A percentile compares a stretch with the other conserved stretches of the same genome.
Evolutionary conservation across 2,329 filamentous ascomycete genomes (phyloP).

Genomic region (Monascus ruber): DNA sequence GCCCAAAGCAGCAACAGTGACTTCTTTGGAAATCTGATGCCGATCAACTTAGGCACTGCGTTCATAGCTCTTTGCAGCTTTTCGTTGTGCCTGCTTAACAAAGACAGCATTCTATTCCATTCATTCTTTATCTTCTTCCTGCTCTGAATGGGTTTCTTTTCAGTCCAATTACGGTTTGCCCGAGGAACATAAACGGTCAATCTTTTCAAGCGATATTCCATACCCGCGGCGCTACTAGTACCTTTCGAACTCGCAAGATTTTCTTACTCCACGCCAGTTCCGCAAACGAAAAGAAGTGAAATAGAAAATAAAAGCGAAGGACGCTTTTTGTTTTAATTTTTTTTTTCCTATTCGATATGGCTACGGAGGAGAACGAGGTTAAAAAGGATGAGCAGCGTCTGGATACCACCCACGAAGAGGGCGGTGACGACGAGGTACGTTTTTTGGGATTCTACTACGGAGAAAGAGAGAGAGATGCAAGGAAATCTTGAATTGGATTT

Average conservation of each 20-base stretch:
- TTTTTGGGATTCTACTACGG: not conserved
- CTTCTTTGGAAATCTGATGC: conserved; percentile 5
- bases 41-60: not conserved
- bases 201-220: not conserved
- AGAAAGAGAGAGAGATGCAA: not conserved
- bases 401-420: conserved; percentile 27
- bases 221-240: not conserved
- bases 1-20: conserved; percentile 17
- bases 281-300: not conserved
- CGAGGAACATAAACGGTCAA: not conserved
- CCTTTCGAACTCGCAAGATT: not conserved
- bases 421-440: conserved; percentile 34
- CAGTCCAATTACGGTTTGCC: not conserved
- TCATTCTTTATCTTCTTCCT: not conserved
- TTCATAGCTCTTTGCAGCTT: not conserved
- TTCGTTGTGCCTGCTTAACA: no score
- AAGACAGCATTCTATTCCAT: no score
- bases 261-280: not conserved
- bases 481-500: not conserved
- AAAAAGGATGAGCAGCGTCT: conserved; percentile 23
- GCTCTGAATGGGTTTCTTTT: not conserved
- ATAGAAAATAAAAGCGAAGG: not conserved
- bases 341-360: conserved; percentile 13
- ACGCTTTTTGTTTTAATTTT: not conserved
- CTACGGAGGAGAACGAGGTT: conserved; percentile 25